Evolutionary conservation across 495 filamentous ascomycete species (phyloP), one percentile per base, ranked within the genome.

Genomic region (Podospora comata): DNA sequence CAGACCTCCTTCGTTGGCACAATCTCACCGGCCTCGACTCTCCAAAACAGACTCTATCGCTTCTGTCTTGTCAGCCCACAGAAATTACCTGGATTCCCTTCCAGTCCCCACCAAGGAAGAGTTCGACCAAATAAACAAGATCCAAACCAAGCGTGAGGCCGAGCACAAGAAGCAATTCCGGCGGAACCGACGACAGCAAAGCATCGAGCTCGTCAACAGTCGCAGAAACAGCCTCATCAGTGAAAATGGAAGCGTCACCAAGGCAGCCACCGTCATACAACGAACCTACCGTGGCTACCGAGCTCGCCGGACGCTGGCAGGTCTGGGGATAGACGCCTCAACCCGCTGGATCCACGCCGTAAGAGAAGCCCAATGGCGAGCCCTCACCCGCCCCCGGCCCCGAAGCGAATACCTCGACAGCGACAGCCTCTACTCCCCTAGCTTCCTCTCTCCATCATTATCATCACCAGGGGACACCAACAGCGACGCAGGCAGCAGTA

Each of bases 261-360:
- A 76, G 55, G 87, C 87, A 2, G 87, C 86, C 20, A 77, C 80
- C 48, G 73, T 83, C 59, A 88, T 90, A 55, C 83, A 94, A 82
- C 83, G 89, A 56, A 85, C 84, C 3, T 93, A 91, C 74, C 83
- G 91, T 44, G 91, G 91, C 5, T 88, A 93, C 75, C 84, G 90
- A 53, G 84, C 83, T 32, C 85, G 91, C 28, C 79, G 91, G 63
- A 85, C 89, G 74, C 76, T 93, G 44, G 75, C 81, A 54, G 91
- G 91, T 0, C 77, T 89, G 64, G 84, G 82, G 11, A 71, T 94
- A 18, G 85, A 91, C 75, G 84, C 91, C 9, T 84, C 83, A 4
- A 88, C 87, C 16, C 79, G 92, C 68, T 93, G 91, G 90, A 75
- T 85, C 0, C 88, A 90, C 79, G 87, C 86, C 11, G 76, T 92